These are phyloP conservation scores for Candida pseudoglaebosa DNA, from an alignment of 805 yeast species.

Conservation along the genomic window DNA sequence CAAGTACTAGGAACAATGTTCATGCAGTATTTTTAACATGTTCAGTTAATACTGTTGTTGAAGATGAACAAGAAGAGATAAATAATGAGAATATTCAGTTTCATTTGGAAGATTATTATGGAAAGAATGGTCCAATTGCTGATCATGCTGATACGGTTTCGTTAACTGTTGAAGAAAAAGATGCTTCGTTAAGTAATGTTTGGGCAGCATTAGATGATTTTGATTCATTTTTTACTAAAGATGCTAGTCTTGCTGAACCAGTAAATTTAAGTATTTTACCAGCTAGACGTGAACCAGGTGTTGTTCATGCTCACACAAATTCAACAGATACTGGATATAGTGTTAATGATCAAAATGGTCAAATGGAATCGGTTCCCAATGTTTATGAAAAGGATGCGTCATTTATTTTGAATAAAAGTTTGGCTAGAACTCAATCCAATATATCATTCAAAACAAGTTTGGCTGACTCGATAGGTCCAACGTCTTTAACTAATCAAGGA, in stretches of 20 bases:
- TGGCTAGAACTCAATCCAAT: conserved; percentile 70
- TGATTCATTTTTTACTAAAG: conserved; percentile 80
- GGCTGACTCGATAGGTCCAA: conserved; percentile 55
- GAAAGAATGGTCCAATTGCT: conserved; percentile 23
- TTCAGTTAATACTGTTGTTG: conserved; percentile 33
- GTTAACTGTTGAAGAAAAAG: conserved; percentile 54
- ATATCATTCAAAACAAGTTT: conserved; percentile 73
- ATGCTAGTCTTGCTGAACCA: conserved; percentile 9
- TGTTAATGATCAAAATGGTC: conserved; percentile 42
- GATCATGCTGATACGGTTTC: conserved; percentile 45
- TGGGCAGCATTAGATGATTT: conserved; percentile 89
- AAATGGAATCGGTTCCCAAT: conserved; percentile 71
- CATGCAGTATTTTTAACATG: conserved; percentile 95
- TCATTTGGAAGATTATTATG: conserved; percentile 57
- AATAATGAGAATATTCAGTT: conserved; percentile 45
- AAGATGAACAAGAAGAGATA: conserved; percentile 29
- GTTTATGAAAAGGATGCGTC: conserved; percentile 78
- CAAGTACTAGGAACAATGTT: conserved; percentile 85
- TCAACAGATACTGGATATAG: conserved; percentile 59
- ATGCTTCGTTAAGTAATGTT: conserved; percentile 80
- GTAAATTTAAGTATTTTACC: conserved; percentile 3
- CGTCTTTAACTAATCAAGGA: conserved; percentile 8
- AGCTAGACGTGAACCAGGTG: conserved; percentile 7
- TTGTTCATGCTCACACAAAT: conserved; percentile 42
- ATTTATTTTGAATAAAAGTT: conserved; percentile 65